Evolutionary conservation across 495 filamentous ascomycete genomes (phyloP).

Genomic region (Pseudevernia furfuracea): DNA sequence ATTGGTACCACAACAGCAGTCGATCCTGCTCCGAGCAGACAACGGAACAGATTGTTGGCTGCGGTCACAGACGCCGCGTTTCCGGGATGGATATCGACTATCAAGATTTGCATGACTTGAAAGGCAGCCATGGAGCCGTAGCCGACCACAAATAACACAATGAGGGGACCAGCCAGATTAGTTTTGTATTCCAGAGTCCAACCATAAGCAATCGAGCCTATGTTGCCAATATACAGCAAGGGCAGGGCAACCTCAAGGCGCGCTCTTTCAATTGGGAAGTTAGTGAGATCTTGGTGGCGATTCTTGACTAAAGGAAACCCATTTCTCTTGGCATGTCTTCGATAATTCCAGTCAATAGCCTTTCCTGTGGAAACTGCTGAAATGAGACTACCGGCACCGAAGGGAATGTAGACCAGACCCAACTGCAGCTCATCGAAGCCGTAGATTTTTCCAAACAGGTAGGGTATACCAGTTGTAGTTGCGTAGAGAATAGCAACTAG

Average conservation of each 20-base stretch:
- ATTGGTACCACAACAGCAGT: slow-evolving; percentile 60
- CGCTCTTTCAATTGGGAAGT: slow-evolving; percentile 46
- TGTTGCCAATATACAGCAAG: slow-evolving; percentile 34
- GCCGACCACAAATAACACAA: slow-evolving; percentile 32
- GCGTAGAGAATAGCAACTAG: slow-evolving; percentile 52
- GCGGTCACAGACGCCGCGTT: slow-evolving; percentile 59
- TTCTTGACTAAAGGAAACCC: slow-evolving; percentile 19
- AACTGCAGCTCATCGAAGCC: slow-evolving; percentile 42
- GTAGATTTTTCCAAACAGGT: slow-evolving; percentile 51
- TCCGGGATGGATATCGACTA: slow-evolving; percentile 58
- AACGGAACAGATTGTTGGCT: slow-evolving; percentile 62
- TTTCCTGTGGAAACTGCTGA: slow-evolving; percentile 24
- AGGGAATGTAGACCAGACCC: slow-evolving; percentile 47
- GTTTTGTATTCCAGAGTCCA: slow-evolving; percentile 39
- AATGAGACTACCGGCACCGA: slow-evolving; percentile 36
- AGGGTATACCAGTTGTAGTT: slow-evolving; percentile 43
- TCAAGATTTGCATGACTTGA: slow-evolving; percentile 40
- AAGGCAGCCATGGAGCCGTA: slow-evolving; percentile 32
- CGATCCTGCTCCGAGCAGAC: slow-evolving; percentile 58
- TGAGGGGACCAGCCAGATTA: slow-evolving; percentile 32
- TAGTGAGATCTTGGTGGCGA: slow-evolving; percentile 25
- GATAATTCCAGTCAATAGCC: slow-evolving; percentile 23
- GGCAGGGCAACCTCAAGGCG: slow-evolving; percentile 38
- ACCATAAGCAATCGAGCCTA: slow-evolving; percentile 40
- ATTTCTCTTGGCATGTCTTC: slow-evolving; percentile 17